Conservation (phyloP, 2,329 filamentous ascomycete species). For the Aspergillus pseudonomiae region DNA sequence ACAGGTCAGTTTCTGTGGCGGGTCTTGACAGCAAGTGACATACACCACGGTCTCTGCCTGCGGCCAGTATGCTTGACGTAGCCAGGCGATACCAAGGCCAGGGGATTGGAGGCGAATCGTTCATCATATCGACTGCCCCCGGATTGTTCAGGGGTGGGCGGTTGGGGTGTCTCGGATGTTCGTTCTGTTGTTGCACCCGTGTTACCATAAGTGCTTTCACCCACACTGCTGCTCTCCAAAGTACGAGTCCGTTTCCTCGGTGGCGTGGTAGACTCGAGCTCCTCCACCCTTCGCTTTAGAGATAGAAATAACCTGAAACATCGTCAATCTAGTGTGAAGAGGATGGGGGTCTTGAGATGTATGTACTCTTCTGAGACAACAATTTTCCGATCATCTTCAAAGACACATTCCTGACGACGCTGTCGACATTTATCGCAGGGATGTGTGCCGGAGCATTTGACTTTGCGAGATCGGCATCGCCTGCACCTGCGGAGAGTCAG, state of each 20-base stretch:
- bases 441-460: conserved; percentile 41
- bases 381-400: conserved; percentile 48
- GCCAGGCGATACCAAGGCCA: conserved; percentile 31
- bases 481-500: conserved; percentile 33
- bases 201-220: conserved; percentile 7
- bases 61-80: conserved; percentile 21
- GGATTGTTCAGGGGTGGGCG: conserved; percentile 7
- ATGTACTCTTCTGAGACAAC: conserved; percentile 47
- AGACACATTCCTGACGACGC: conserved; percentile 39
- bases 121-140: conserved; percentile 32
- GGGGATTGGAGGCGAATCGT: conserved; percentile 22
- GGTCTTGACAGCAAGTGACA: not conserved
- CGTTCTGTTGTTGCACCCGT: not conserved
- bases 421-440: conserved; percentile 43
- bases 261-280: conserved; percentile 14
- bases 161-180: conserved; percentile 6
- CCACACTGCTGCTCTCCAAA: conserved; percentile 3
- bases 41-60: conserved; percentile 21
- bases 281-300: conserved; percentile 21
- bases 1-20: not conserved
- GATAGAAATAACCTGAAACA: conserved; percentile 20
- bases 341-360: not conserved
- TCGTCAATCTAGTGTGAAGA: not conserved
- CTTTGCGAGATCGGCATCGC: conserved; percentile 43
- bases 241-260: conserved; percentile 16